Conservation (phyloP, 2,329 filamentous ascomycete genomes). For the Myriosclerotinia curreyana region DNA sequence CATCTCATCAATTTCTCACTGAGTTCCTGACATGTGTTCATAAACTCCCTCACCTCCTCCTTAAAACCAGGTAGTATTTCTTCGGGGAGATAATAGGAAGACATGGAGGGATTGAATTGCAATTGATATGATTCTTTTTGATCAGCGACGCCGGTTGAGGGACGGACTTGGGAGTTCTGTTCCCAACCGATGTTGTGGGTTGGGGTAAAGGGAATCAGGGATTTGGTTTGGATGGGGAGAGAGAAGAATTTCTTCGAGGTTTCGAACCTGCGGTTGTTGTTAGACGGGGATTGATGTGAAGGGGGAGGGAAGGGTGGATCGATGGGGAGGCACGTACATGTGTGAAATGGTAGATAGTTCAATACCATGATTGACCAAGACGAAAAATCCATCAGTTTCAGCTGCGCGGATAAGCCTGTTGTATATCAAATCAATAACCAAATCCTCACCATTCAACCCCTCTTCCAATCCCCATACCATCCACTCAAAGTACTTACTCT, state of each 20-base stretch:
- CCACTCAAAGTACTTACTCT: constrained; percentile 43
- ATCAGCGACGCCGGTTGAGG: constrained; percentile 54
- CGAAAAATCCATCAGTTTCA: constrained; percentile 59
- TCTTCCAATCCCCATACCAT: background rate
- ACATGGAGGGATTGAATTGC: constrained; percentile 46
- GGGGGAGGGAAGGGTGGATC: constrained; percentile 23
- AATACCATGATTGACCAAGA: constrained; percentile 50
- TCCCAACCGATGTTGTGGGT: constrained; percentile 52
- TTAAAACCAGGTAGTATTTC: constrained; percentile 48
- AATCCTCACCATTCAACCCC: background rate
- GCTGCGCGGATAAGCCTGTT: constrained; percentile 43
- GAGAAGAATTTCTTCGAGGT: constrained; percentile 50
- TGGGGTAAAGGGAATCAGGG: constrained; percentile 48
- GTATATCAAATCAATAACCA: constrained; percentile 1
- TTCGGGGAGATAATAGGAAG: constrained; percentile 39
- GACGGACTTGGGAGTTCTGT: constrained; percentile 53
- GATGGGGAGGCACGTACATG: background rate
- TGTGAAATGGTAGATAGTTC: constrained; percentile 25
- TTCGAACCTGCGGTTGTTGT: constrained; percentile 35
- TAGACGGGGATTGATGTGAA: constrained; percentile 48
- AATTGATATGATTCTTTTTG: constrained; percentile 58
- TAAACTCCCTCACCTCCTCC: constrained; percentile 41
- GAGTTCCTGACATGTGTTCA: constrained; percentile 42
- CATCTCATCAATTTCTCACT: constrained; percentile 54
- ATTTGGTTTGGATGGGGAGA: constrained; percentile 49